Percentiles rank a stretch among this genome's conserved stretches.
phyloP scores from a whole-genome alignment of 2,329 filamentous ascomycete genomes.

The Truncatella angustata region DNA sequence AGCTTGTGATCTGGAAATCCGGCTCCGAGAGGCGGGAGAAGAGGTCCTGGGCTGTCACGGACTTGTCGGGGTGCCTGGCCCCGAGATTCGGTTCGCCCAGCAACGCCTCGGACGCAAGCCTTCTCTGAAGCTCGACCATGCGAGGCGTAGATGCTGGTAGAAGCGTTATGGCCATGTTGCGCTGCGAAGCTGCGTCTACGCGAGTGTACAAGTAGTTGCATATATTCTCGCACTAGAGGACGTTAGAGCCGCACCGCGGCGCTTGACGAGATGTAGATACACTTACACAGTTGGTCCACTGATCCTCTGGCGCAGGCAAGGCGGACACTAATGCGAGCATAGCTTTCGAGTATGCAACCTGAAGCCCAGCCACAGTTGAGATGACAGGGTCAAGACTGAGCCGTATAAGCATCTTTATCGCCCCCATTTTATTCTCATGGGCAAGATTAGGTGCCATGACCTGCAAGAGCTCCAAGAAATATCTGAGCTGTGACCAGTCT shows the following conservation, averaged over 20 bases:
- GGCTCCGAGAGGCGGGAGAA: slow-evolving; percentile 43
- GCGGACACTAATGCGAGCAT: slow-evolving; percentile 41
- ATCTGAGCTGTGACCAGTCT: slow-evolving; percentile 44
- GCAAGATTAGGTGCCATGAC: slow-evolving; percentile 35
- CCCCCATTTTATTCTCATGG: slow-evolving; percentile 33
- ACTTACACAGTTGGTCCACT: slow-evolving; percentile 44
- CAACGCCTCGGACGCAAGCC: slow-evolving; percentile 64
- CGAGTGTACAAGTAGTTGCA: slow-evolving; percentile 44
- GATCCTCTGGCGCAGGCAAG: slow-evolving; percentile 33
- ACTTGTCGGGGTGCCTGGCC: slow-evolving; percentile 37
- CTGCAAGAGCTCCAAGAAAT: slow-evolving; percentile 42
- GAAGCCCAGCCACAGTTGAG: slow-evolving; percentile 17
- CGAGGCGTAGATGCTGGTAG: slow-evolving; percentile 52
- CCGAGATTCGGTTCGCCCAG: slow-evolving; percentile 48
- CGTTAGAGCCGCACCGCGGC: not conserved
- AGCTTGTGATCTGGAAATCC: slow-evolving; percentile 50
- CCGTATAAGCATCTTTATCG: slow-evolving; percentile 48
- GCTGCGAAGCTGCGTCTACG: slow-evolving; percentile 49
- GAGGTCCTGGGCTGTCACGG: slow-evolving; percentile 41
- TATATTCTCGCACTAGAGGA: slow-evolving; percentile 46
- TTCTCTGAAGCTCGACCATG: slow-evolving; percentile 60
- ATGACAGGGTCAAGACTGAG: slow-evolving; percentile 55
- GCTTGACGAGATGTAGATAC: not conserved
- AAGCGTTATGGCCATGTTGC: slow-evolving; percentile 55
- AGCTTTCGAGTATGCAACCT: slow-evolving; percentile 27